Evolutionary conservation across 345 rosid genomes (phyloP).

Genomic region (Excoecaria cochinchinensis): DNA sequence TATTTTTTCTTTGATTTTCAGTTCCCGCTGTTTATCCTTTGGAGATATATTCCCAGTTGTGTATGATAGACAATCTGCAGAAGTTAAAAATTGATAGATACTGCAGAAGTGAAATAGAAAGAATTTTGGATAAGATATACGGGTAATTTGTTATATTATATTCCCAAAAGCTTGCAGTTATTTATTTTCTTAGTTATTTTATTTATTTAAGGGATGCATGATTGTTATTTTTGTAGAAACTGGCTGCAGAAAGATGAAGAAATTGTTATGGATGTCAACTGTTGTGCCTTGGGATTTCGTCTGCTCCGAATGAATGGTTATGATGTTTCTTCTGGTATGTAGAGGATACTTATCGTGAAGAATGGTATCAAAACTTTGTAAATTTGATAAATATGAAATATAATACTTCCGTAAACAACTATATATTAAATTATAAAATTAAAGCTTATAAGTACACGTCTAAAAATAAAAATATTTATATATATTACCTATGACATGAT

Average conservation of each 20-base stretch:
- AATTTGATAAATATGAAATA: too few species aligned
- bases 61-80: neutral
- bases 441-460: too few species aligned
- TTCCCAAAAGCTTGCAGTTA: neutral
- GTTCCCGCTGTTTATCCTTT: constrained; percentile 7
- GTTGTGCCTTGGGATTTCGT: constrained; percentile 4
- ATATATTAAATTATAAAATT: too few species aligned
- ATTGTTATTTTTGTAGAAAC: neutral
- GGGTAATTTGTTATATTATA: neutral
- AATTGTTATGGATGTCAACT: neutral
- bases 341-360: too few species aligned
- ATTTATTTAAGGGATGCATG: too few species aligned
- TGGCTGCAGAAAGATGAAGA: neutral
- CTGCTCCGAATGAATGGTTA: neutral
- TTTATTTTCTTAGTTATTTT: neutral
- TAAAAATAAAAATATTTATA: too few species aligned
- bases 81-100: neutral
- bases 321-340: neutral
- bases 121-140: neutral
- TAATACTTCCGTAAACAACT: too few species aligned
- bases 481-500: too few species aligned
- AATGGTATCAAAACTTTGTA: too few species aligned
- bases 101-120: neutral
- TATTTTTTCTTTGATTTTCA: neutral
- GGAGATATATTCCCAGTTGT: neutral